Conservation (phyloP, 139 green algal species). For the Coelastrella sp. region DNA sequence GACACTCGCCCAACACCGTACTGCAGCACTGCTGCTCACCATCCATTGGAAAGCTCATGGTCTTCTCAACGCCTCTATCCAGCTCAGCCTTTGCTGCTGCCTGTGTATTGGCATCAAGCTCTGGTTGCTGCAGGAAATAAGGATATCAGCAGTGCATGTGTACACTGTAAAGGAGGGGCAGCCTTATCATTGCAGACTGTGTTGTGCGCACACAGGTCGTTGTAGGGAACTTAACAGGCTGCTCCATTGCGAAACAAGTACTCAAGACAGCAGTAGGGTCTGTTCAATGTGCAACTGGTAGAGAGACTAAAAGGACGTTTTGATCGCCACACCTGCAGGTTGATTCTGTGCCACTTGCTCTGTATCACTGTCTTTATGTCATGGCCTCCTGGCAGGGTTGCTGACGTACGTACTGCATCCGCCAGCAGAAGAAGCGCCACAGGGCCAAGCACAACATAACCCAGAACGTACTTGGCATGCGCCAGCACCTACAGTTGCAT, state of each 20-base stretch:
- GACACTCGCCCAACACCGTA: neutral
- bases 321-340: constrained; percentile 68
- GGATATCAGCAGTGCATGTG: neutral
- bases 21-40: constrained; percentile 37
- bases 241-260: neutral
- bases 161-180: neutral
- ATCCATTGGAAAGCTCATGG: constrained; percentile 50
- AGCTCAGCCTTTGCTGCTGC: constrained; percentile 51
- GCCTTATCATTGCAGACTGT: neutral
- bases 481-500: constrained; percentile 59
- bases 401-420: constrained; percentile 76
- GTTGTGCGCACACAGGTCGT: neutral
- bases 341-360: constrained; percentile 84
- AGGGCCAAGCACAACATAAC: constrained; percentile 81
- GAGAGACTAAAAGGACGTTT: neutral
- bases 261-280: neutral
- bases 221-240: neutral
- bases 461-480: constrained; percentile 81
- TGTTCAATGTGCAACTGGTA: neutral
- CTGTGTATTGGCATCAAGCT: constrained; percentile 43
- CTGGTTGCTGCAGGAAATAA: constrained; percentile 39
- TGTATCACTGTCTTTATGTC: constrained; percentile 85
- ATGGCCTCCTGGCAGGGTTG: constrained; percentile 89
- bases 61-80: constrained; percentile 47
- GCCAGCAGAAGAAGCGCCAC: constrained; percentile 87